Evolutionary conservation across 208 protist genomes (phyloP).

Genomic region (Trypanosoma mega): DNA sequence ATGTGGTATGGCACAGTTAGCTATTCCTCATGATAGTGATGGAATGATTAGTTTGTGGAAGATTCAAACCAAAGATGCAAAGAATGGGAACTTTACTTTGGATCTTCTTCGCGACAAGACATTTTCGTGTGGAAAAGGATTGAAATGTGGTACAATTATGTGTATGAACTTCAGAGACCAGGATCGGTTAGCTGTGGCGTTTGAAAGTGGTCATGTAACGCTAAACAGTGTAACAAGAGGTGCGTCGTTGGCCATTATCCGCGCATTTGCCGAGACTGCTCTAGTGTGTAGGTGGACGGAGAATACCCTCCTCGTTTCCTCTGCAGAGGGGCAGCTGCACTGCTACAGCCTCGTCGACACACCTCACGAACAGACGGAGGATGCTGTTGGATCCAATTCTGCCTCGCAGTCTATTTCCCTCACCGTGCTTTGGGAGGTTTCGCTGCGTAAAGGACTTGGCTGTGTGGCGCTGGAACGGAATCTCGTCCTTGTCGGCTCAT

Average conservation of each 20-base stretch:
- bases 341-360: conserved; percentile 40
- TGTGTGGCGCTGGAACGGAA: conserved; percentile 47
- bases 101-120: not conserved
- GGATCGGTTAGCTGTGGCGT: conserved; percentile 25
- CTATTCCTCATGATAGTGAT: conserved; percentile 54
- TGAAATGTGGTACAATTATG: conserved; percentile 84
- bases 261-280: conserved; percentile 73
- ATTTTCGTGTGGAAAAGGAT: conserved; percentile 14
- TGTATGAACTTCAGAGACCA: conserved; percentile 45
- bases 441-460: conserved; percentile 62
- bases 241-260: conserved; percentile 36
- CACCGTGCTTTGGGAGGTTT: conserved; percentile 41
- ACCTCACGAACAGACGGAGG: not conserved
- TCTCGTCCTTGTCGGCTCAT: conserved; percentile 58
- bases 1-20: conserved; percentile 25
- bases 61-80: not conserved
- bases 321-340: conserved; percentile 63
- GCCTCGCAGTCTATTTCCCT: conserved; percentile 23
- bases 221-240: conserved; percentile 24
- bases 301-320: conserved; percentile 47
- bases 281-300: conserved; percentile 54
- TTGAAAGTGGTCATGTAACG: conserved; percentile 80
- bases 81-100: not conserved
- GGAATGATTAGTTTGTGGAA: conserved; percentile 48
- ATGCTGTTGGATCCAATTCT: not conserved